phyloP scores from a whole-genome alignment of 2,329 filamentous ascomycete species.

The Epichloe sylvatica region DNA sequence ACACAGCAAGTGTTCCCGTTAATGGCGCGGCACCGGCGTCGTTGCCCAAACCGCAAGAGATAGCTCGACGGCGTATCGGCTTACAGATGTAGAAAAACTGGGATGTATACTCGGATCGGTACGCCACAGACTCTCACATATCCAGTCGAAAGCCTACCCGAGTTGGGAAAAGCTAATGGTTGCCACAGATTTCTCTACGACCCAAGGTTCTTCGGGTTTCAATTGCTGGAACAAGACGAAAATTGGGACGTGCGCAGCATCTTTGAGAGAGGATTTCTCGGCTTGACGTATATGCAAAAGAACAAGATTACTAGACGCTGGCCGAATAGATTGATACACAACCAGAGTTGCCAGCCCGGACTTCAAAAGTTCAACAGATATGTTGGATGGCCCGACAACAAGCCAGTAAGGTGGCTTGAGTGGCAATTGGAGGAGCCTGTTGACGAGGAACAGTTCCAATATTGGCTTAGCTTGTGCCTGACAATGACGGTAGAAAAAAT shows the following conservation, averaged over 20 bases:
- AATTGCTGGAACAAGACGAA: neutral
- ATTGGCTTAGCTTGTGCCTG: neutral
- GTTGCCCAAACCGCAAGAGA: neutral
- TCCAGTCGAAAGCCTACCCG: too few relatives aligned
- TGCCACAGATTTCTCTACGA: neutral
- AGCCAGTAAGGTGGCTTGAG: constrained; percentile 14
- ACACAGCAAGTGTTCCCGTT: neutral
- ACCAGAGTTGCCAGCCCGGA: constrained; percentile 3
- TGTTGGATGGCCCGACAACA: constrained; percentile 11
- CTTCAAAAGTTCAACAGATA: constrained; percentile 11
- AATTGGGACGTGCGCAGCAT: neutral
- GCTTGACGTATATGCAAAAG: constrained; percentile 8
- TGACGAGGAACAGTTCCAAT: neutral
- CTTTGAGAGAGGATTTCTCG: constrained; percentile 8
- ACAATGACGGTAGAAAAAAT: neutral
- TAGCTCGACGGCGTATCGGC: neutral
- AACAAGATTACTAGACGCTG: constrained; percentile 13
- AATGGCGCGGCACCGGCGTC: neutral
- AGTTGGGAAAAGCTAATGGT: too few relatives aligned
- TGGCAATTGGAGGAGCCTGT: constrained; percentile 8
- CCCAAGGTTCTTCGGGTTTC: neutral
- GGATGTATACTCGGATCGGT: neutral
- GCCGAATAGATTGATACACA: constrained; percentile 11
- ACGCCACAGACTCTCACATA: neutral
- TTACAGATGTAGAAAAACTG: neutral